Percentiles rank a stretch among this genome's conserved stretches.
These are phyloP conservation scores for Hortiboletus flavorubellus DNA, from an alignment of 768 basidiomycete species.

Conservation along the genomic window DNA sequence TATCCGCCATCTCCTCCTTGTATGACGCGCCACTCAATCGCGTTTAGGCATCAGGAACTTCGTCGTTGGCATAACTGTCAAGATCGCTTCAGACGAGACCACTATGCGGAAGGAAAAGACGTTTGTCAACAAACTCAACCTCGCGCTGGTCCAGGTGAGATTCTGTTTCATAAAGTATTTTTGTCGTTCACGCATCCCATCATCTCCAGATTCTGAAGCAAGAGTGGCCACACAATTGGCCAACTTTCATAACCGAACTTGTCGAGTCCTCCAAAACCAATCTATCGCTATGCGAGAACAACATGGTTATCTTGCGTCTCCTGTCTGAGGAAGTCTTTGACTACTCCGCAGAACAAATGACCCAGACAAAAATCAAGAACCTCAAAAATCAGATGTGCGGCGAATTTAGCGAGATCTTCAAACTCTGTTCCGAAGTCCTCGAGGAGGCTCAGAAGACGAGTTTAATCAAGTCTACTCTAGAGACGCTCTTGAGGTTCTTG, in stretches of 20 bases:
- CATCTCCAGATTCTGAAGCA: constrained; percentile 86
- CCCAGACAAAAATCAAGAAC: constrained; percentile 94
- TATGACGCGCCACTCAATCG: constrained; percentile 10
- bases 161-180: not conserved
- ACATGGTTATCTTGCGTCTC: constrained; percentile 97
- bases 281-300: constrained; percentile 96
- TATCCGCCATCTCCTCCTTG: constrained; percentile 23
- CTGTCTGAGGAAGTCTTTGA: constrained; percentile 99
- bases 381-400: constrained; percentile 98
- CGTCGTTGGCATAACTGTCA: constrained; percentile 88
- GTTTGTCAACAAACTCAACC: constrained; percentile 93
- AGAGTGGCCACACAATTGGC: constrained; percentile 99
- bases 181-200: constrained; percentile 4
- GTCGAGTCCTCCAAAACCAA: constrained; percentile 97
- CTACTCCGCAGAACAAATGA: constrained; percentile 98
- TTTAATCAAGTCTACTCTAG: constrained; percentile 89
- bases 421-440: constrained; percentile 92
- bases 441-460: constrained; percentile 97
- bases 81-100: constrained; percentile 88
- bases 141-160: constrained; percentile 89
- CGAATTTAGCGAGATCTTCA: constrained; percentile 97
- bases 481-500: constrained; percentile 91
- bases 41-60: constrained; percentile 89
- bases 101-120: constrained; percentile 90
- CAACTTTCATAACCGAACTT: constrained; percentile 93